Evolutionary conservation across 192 early-diverging fungal genomes (phyloP), one percentile per base, ranked within the genome.

Genomic region (Backusella tuberculispora): DNA sequence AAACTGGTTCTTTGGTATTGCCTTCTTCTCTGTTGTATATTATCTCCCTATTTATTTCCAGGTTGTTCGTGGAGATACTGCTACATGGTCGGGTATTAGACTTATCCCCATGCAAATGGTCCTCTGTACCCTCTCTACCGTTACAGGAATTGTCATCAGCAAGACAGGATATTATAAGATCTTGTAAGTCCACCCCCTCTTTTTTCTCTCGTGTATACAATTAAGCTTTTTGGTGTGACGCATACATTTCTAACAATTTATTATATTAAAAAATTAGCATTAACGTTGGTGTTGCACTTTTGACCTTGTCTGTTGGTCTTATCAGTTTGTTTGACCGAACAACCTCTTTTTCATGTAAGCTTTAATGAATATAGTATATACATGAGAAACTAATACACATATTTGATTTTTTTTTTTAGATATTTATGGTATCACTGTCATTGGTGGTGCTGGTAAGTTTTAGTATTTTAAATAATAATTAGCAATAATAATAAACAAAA

Each of bases 21-120:
- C 66, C 17, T 82, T 85, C 67, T 80, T 74, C 41, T 45, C 70
- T 38, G 66, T 80, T 13, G 69, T 82, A 14, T 84, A 79, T 43
- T 84, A 79, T 46, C 74, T 79, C 5, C 80, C 83, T 13, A 48
- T 84, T 14, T 74, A 76, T 67, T 74, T 83, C 43, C 81, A 83
- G 50, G 85, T 97, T 56, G 92, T 96, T 21, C 84, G 90, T 63
- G 91, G 88, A 42, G 88, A 91, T 41, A 73, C 81, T 17, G 83
- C 83, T n/a, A 85, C 79, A 19, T 63, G 73, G 70, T 82, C 78
- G 4, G 83, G 83, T 74, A 70, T 85, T 14, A 76, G 81, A 34
- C 50, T 80, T 21, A 78, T 85, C 48, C 80, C 81, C 6, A 74
- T 85, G 76, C 75, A 82, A 46, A 42, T 82, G 71, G 56, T 74